Percentiles rank a stretch among this genome's conserved stretches.
Conservation (phyloP, 2,329 filamentous ascomycete species). For the Plectosphaerella plurivora region DNA sequence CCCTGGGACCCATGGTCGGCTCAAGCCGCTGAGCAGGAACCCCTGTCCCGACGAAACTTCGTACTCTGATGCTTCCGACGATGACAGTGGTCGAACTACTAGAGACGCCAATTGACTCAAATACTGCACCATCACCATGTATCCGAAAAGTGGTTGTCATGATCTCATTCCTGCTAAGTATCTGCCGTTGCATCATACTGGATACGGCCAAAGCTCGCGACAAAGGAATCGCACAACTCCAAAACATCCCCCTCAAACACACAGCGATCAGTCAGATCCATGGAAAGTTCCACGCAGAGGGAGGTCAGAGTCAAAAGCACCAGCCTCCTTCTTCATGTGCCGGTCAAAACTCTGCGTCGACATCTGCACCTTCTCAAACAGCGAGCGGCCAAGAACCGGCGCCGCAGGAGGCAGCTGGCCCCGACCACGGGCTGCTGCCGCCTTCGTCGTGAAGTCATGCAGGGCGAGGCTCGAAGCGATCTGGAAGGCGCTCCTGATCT, state of each 20-base stretch:
- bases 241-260: not conserved
- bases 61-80: no score
- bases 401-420: conserved; percentile 28
- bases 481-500: conserved; percentile 32
- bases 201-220: no score
- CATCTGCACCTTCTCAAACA: conserved; percentile 38
- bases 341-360: conserved; percentile 35
- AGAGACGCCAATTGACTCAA: no score
- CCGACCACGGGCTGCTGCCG: conserved; percentile 20
- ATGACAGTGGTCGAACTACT: no score
- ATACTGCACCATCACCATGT: no score
- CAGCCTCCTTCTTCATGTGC: conserved; percentile 34
- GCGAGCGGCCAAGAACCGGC: conserved; percentile 27
- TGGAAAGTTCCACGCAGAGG: conserved; percentile 29
- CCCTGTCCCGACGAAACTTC: no score
- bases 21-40: no score
- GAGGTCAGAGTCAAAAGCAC: conserved; percentile 24
- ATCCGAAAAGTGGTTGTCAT: no score
- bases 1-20: no score
- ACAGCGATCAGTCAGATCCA: conserved; percentile 1
- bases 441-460: conserved; percentile 19
- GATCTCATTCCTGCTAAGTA: no score
- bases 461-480: conserved; percentile 31
- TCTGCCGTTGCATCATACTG: no score
- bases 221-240: not conserved